These are phyloP conservation scores for Juncus inflexus DNA, from an alignment of 176 grass and related monocot genomes.

Conservation along the genomic window DNA sequence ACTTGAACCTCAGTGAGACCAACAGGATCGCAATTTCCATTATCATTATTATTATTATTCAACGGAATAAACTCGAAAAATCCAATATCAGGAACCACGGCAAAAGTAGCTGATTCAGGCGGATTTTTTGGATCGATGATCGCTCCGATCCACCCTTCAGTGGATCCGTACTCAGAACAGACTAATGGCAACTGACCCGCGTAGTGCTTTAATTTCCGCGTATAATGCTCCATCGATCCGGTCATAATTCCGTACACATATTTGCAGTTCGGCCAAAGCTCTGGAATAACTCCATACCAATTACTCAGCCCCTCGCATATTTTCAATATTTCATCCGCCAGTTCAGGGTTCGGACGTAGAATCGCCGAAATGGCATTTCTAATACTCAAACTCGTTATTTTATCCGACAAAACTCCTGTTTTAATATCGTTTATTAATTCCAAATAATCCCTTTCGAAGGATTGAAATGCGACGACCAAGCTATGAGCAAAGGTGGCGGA, in stretches of 20 bases:
- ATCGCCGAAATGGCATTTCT: constrained; percentile 51
- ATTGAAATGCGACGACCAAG: constrained; percentile 75
- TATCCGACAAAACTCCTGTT: constrained; percentile 35
- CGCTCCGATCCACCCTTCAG: constrained; percentile 74
- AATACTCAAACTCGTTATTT: constrained; percentile 46
- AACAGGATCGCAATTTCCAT: constrained; percentile 44
- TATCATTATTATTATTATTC: constrained; percentile 16
- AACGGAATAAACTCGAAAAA: constrained; percentile 95
- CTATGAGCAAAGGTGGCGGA: constrained; percentile 87
- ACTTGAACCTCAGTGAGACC: constrained; percentile 62
- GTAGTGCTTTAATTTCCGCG: constrained; percentile 80
- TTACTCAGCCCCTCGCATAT: constrained; percentile 55
- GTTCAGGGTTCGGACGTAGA: constrained; percentile 42
- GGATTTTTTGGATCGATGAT: constrained; percentile 55
- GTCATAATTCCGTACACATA: constrained; percentile 96
- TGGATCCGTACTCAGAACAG: constrained; percentile 78
- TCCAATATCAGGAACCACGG: constrained; percentile 74
- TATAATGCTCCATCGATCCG: constrained; percentile 84
- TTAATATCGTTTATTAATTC: constrained; percentile 78
- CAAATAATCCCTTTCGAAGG: constrained; percentile 69
- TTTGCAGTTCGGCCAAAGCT: constrained; percentile 70
- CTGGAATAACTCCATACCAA: constrained; percentile 90
- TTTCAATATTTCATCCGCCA: constrained; percentile 52
- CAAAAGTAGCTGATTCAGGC: constrained; percentile 60
- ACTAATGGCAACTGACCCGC: constrained; percentile 64